A percentile compares a stretch with the other conserved stretches of the same genome.
phyloP scores from a whole-genome alignment of 345 rosid species.

The Crucihimalaya himalaica region DNA sequence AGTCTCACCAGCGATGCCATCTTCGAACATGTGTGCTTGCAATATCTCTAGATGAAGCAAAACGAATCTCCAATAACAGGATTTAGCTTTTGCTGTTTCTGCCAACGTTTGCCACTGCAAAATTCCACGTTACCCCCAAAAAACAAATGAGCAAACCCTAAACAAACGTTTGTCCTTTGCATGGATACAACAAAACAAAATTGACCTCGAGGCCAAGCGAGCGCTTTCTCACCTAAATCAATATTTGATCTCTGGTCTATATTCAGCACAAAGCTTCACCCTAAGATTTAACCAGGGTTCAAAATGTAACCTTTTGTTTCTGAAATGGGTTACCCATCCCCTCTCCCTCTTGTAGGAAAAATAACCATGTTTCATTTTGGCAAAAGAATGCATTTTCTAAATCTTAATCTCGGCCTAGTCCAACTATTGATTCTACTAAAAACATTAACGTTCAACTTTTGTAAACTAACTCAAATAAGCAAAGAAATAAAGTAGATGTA shows the following conservation, averaged over 20 bases:
- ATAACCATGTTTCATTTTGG: neutral
- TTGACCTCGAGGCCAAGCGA: neutral
- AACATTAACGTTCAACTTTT: neutral
- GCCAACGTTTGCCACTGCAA: slow-evolving; percentile 90
- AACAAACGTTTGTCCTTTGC: neutral
- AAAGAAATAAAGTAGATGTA: slow-evolving; percentile 9
- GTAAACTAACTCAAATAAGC: slow-evolving; percentile 6
- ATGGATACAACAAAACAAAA: neutral
- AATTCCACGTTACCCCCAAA: slow-evolving; percentile 6
- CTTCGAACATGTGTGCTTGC: slow-evolving; percentile 64
- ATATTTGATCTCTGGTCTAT: neutral
- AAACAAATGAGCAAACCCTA: slow-evolving; percentile 23
- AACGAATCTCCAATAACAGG: slow-evolving; percentile 94
- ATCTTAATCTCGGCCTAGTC: neutral
- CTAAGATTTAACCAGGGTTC: neutral
- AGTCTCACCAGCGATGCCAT: slow-evolving; percentile 53
- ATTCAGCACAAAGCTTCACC: neutral
- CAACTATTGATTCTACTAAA: neutral
- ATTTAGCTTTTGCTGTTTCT: slow-evolving; percentile 63
- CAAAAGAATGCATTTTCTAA: neutral
- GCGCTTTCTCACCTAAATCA: neutral
- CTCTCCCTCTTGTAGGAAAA: slow-evolving; percentile 10
- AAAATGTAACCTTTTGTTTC: slow-evolving; percentile 12
- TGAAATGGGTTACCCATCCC: neutral
- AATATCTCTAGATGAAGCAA: slow-evolving; percentile 70